These are phyloP conservation scores for Metschnikowia continentalis DNA, from an alignment of 805 yeast species.

Conservation along the genomic window DNA sequence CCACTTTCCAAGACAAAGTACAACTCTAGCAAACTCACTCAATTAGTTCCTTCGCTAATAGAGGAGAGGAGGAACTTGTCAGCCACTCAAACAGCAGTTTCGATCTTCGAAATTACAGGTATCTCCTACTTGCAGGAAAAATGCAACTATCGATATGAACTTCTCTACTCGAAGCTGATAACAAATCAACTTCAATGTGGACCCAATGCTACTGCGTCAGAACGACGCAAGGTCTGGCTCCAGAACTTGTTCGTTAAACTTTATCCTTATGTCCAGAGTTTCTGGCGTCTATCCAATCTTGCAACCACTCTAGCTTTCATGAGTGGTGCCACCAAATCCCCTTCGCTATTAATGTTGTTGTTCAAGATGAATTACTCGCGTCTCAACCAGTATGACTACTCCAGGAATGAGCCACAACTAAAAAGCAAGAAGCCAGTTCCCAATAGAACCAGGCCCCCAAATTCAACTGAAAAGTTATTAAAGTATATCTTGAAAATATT, in stretches of 20 bases:
- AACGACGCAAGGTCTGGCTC: constrained; percentile 25
- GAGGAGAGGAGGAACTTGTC: constrained; percentile 53
- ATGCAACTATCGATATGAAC: constrained; percentile 58
- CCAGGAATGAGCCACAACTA: constrained; percentile 29
- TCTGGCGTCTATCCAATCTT: constrained; percentile 47
- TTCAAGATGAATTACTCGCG: constrained; percentile 65
- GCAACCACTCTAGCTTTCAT: constrained; percentile 59
- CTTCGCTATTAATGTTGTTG: constrained; percentile 56
- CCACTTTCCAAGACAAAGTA: constrained; percentile 28
- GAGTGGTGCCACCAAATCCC: constrained; percentile 61
- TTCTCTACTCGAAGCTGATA: constrained; percentile 54
- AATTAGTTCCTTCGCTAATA: constrained; percentile 37
- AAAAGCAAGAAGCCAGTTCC: constrained; percentile 11
- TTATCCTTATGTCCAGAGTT: constrained; percentile 58
- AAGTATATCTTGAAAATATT: constrained; percentile 20
- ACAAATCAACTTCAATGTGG: constrained; percentile 40
- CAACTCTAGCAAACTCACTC: constrained; percentile 31
- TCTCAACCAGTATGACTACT: constrained; percentile 48
- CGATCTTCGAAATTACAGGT: constrained; percentile 59
- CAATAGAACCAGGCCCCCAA: constrained; percentile 39
- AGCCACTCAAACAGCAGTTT: constrained; percentile 46
- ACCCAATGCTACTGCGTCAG: constrained; percentile 20
- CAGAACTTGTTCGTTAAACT: constrained; percentile 46
- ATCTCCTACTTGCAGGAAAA: constrained; percentile 68
- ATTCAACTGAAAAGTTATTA: constrained; percentile 33